These are phyloP conservation scores for Aspergillus campestris DNA, from an alignment of 495 filamentous ascomycete genomes.

Conservation along the genomic window DNA sequence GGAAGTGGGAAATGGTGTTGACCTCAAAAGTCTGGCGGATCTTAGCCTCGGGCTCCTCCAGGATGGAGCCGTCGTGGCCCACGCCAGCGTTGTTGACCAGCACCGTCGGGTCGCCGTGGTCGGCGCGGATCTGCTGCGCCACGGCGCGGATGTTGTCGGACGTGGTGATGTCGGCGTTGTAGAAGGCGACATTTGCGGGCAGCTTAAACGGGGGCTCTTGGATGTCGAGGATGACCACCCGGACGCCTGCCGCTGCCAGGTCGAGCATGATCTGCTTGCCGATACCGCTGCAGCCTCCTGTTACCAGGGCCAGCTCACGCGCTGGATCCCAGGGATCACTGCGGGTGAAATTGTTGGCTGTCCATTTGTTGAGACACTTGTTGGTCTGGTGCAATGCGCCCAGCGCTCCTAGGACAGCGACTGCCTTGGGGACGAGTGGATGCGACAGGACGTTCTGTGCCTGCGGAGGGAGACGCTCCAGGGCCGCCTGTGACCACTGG, in stretches of 20 bases:
- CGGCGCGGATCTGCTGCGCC: conserved; percentile 36
- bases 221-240: conserved; percentile 45
- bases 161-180: conserved; percentile 47
- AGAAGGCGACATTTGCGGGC: conserved; percentile 34
- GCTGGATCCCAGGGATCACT: conserved; percentile 32
- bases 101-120: conserved; percentile 43
- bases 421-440: conserved; percentile 22
- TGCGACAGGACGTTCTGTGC: conserved; percentile 20
- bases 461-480: conserved; percentile 20
- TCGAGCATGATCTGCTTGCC: conserved; percentile 41
- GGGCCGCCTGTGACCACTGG: conserved; percentile 21
- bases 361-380: conserved; percentile 29
- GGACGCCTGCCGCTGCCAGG: conserved; percentile 38
- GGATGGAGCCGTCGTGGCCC: conserved; percentile 35
- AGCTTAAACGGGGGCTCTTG: conserved; percentile 25
- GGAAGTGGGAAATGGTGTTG: conserved; percentile 53
- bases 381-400: conserved; percentile 35
- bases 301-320: conserved; percentile 49
- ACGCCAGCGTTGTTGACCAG: conserved; percentile 58
- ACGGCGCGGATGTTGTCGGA: conserved; percentile 33
- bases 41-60: conserved; percentile 35
- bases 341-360: conserved; percentile 42
- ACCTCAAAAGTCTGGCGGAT: conserved; percentile 48
- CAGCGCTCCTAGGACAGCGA: conserved; percentile 23
- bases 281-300: conserved; percentile 51